phyloP scores from a whole-genome alignment of 805 yeast genomes.

The Schwanniomyces yamadae region DNA sequence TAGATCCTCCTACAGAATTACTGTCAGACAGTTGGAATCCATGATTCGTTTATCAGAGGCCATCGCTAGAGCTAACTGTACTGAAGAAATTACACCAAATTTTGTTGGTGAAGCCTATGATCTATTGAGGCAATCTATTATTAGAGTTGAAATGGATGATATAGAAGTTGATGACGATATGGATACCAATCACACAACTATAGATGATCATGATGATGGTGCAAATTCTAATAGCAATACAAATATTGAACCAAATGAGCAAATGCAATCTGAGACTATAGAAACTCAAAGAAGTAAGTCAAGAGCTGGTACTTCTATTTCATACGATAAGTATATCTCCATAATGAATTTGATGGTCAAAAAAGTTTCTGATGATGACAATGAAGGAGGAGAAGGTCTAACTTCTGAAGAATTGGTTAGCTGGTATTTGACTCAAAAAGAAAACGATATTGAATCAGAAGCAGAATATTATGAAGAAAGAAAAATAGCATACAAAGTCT shows the following conservation, averaged over 20 bases:
- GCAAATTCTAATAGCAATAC: conserved; percentile 4
- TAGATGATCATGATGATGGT: conserved; percentile 18
- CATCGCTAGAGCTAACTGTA: conserved; percentile 94
- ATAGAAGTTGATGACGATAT: conserved; percentile 77
- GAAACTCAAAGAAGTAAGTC: conserved; percentile 31
- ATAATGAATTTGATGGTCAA: conserved; percentile 80
- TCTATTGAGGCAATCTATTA: conserved; percentile 83
- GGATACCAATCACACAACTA: conserved; percentile 14
- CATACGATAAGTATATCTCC: conserved; percentile 83
- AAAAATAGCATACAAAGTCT: conserved; percentile 71
- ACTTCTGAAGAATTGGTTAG: conserved; percentile 69
- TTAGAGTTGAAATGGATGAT: conserved; percentile 92
- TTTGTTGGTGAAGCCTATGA: conserved; percentile 94
- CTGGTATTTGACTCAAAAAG: conserved; percentile 76
- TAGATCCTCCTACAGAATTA: conserved; percentile 85
- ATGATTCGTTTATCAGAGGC: conserved; percentile 93
- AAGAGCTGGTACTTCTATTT: conserved; percentile 42
- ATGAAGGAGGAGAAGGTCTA: conserved; percentile 55
- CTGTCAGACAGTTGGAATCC: conserved; percentile 94
- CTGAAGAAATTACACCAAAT: conserved; percentile 76
- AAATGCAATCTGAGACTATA: conserved; percentile 2
- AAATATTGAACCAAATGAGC: conserved; percentile 3
- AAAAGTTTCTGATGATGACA: conserved; percentile 55
- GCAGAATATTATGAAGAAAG: conserved; percentile 70
- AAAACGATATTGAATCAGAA: conserved; percentile 67